Conservation (phyloP, 2,329 filamentous ascomycete species). For the Teratosphaeria pseudoeucalypti region DNA sequence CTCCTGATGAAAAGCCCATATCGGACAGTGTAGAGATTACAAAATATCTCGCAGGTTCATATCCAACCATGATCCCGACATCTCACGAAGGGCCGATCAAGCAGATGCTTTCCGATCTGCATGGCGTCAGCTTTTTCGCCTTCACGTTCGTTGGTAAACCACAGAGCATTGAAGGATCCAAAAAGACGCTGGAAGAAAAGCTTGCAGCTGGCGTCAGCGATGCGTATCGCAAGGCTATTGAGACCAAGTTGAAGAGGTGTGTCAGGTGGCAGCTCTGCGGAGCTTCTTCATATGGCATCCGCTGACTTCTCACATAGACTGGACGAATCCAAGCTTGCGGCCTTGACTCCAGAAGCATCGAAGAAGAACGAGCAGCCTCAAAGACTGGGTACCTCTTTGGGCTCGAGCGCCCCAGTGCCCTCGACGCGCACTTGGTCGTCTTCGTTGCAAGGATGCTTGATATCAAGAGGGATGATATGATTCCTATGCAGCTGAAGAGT, state of each 20-base stretch:
- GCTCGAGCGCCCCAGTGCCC: neutral
- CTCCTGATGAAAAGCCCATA: neutral
- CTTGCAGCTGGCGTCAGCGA: neutral
- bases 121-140: neutral
- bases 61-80: neutral
- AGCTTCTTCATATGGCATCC: neutral
- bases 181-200: neutral
- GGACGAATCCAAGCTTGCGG: neutral
- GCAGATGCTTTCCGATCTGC: neutral
- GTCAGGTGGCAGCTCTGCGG: neutral
- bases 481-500: neutral
- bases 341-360: neutral
- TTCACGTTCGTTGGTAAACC: neutral
- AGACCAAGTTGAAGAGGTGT: neutral
- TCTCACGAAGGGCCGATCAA: neutral
- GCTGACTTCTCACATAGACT: neutral
- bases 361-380: neutral
- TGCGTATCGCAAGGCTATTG: neutral
- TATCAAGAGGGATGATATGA: neutral
- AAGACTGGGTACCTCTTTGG: neutral
- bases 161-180: neutral
- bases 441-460: neutral
- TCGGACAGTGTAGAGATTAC: neutral
- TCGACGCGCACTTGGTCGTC: neutral
- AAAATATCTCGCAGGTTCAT: neutral